These are phyloP conservation scores for Mycena haematopus DNA, from an alignment of 768 basidiomycete species.

Conservation along the genomic window DNA sequence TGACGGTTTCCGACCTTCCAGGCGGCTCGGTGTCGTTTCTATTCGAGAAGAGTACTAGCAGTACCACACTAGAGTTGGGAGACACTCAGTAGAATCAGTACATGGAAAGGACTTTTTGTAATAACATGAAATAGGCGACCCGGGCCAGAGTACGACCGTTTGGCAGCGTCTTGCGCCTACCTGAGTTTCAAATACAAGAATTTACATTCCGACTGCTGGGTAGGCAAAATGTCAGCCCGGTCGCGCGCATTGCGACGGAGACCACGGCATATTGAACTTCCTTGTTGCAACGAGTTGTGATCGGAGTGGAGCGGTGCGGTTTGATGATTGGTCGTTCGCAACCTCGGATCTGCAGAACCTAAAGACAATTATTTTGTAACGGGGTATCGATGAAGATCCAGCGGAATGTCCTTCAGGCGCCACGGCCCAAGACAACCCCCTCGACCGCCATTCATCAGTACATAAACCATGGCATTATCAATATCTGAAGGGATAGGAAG, in stretches of 20 bases:
- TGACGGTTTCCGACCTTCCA: constrained; percentile 48
- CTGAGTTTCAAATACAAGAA: too few relatives aligned
- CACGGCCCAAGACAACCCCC: constrained; percentile 3
- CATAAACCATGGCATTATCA: constrained; percentile 8
- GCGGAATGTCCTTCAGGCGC: constrained; percentile 5
- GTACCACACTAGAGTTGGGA: constrained; percentile 35
- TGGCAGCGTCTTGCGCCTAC: too few relatives aligned
- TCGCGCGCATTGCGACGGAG: too few relatives aligned
- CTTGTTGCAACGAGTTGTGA: too few relatives aligned
- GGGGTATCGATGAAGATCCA: constrained; percentile 24
- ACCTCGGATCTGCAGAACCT: too few relatives aligned
- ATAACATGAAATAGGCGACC: background rate
- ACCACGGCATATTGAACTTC: too few relatives aligned
- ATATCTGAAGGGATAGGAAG: constrained; percentile 22
- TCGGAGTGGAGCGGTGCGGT: too few relatives aligned
- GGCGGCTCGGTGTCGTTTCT: constrained; percentile 80
- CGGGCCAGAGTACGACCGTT: too few relatives aligned
- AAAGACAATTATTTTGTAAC: background rate
- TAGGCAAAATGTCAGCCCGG: too few relatives aligned
- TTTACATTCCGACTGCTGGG: too few relatives aligned
- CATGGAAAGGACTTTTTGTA: background rate
- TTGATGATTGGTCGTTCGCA: too few relatives aligned
- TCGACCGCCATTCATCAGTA: constrained; percentile 18
- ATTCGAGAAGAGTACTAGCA: constrained; percentile 62
- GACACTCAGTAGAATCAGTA: constrained; percentile 12